These are phyloP conservation scores for Nepenthes gracilis DNA, from an alignment of 148 eudicot genomes.

Conservation along the genomic window DNA sequence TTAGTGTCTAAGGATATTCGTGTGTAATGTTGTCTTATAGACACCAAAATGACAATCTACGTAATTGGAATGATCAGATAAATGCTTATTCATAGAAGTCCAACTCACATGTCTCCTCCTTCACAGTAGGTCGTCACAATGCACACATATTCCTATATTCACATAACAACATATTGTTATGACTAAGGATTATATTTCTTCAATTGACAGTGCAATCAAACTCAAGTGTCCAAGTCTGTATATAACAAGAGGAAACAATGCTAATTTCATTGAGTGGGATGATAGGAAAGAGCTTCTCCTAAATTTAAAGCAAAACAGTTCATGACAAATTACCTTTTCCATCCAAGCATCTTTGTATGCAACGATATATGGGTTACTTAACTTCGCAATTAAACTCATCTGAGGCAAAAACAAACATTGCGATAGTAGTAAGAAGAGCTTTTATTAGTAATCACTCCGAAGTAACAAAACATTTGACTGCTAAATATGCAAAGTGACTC, in stretches of 20 bases:
- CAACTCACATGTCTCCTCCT: conserved; percentile 96
- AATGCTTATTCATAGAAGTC: neutral
- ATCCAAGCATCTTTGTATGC: conserved; percentile 77
- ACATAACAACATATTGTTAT: neutral
- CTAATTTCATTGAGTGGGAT: neutral
- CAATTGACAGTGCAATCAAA: too few relatives aligned
- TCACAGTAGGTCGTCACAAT: conserved; percentile 81
- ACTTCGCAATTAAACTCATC: conserved; percentile 70
- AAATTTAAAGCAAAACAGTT: neutral
- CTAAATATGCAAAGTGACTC: neutral
- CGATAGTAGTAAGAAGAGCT: neutral
- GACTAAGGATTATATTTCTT: neutral
- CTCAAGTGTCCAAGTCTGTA: too few relatives aligned
- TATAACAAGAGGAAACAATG: neutral
- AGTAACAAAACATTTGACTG: neutral
- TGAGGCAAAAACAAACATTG: conserved; percentile 15
- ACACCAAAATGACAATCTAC: neutral
- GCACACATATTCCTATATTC: conserved; percentile 58
- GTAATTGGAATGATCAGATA: neutral
- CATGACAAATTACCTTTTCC: conserved; percentile 41
- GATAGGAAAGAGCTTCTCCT: neutral
- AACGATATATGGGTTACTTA: conserved; percentile 60
- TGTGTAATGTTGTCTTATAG: neutral
- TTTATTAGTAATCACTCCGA: neutral
- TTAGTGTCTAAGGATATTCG: too few relatives aligned